phyloP scores from a whole-genome alignment of 768 basidiomycete species.

The Lactifluus volemus region DNA sequence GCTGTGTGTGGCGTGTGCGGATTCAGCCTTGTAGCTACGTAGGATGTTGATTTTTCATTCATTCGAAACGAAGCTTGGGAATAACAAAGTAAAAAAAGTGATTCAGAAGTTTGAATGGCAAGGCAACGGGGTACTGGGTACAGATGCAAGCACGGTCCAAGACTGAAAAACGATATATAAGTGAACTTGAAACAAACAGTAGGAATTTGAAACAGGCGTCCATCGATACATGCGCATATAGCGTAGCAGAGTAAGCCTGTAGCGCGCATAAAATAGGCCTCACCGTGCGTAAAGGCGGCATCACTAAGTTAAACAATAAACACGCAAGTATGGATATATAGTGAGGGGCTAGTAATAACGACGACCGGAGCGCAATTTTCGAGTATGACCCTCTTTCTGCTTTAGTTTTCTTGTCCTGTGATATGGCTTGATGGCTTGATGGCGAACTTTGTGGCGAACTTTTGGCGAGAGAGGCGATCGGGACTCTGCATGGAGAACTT shows the following conservation, averaged over 20 bases:
- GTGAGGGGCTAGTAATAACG: not conserved
- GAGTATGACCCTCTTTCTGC: slow-evolving; percentile 2
- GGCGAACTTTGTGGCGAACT: not conserved
- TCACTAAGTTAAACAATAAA: not conserved
- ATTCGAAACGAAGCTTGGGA: not conserved
- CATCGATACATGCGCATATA: not conserved
- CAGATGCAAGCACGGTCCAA: not conserved
- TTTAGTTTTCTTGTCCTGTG: not conserved
- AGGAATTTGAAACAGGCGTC: not conserved
- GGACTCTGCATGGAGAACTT: not conserved
- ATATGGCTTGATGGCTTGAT: not conserved
- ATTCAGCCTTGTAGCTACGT: not conserved
- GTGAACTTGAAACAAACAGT: not conserved
- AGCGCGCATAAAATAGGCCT: not conserved
- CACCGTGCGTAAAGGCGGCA: not conserved
- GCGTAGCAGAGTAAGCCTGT: not conserved
- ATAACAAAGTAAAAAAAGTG: not conserved
- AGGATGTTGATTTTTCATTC: not conserved
- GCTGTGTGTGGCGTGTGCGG: not conserved
- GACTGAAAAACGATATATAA: not conserved
- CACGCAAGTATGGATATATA: not conserved
- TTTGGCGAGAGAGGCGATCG: not conserved
- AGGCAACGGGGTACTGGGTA: not conserved
- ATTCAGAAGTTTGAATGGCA: not conserved
- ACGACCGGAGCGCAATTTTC: not conserved